These are phyloP conservation scores for Xylaria acuta DNA, from an alignment of 495 filamentous ascomycete species.

Conservation along the genomic window DNA sequence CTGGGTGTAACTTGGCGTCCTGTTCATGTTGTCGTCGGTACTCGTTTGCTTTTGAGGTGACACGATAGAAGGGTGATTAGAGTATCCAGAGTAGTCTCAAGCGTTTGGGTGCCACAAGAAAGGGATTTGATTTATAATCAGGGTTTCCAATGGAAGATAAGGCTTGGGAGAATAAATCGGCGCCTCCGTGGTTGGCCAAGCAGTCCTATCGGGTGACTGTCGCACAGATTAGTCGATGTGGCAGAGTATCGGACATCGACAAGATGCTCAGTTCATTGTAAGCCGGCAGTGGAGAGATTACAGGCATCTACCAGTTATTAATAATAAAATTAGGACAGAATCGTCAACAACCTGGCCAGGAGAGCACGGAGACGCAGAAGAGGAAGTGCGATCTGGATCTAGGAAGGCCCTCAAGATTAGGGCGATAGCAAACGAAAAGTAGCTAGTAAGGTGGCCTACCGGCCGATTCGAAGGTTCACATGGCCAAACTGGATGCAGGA, in stretches of 20 bases:
- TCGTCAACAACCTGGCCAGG: constrained; percentile 11
- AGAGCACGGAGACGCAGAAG: constrained; percentile 18
- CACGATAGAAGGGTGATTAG: background rate
- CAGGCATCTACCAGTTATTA: constrained; percentile 1
- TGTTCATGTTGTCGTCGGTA: constrained; percentile 30
- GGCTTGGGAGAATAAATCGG: background rate
- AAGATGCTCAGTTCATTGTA: constrained; percentile 15
- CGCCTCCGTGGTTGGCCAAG: constrained; percentile 21
- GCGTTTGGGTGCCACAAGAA: background rate
- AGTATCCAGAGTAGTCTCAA: background rate
- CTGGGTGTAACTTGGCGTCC: constrained; percentile 25
- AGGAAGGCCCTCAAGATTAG: background rate
- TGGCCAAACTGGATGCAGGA: constrained; percentile 26
- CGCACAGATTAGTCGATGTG: constrained; percentile 8
- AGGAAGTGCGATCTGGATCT: constrained; percentile 2
- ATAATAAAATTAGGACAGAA: constrained; percentile 10
- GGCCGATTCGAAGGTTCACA: constrained; percentile 20
- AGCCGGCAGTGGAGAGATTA: background rate
- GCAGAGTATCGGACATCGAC: constrained; percentile 11
- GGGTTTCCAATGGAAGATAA: background rate
- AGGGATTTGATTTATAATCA: background rate
- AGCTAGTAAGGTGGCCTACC: constrained; percentile 7
- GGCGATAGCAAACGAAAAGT: constrained; percentile 15
- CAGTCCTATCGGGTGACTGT: constrained; percentile 11
- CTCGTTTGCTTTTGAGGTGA: constrained; percentile 2